Conservation (phyloP, 345 rosid species). For the Rhizophora mangle region DNA sequence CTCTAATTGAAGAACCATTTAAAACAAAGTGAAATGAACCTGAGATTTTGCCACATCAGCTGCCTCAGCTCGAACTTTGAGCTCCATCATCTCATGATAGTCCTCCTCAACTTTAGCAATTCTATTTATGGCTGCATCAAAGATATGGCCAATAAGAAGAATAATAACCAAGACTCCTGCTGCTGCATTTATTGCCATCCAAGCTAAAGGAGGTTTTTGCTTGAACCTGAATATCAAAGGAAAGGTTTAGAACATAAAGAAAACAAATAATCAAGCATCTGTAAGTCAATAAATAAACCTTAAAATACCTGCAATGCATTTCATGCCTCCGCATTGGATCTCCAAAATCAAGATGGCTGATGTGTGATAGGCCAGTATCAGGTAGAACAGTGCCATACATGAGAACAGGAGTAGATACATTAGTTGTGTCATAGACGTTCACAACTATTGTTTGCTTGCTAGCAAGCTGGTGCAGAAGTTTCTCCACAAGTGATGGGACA, state of each 20-base stretch:
- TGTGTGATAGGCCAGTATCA: slow-evolving; percentile 56
- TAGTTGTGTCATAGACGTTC: slow-evolving; percentile 86
- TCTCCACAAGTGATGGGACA: slow-evolving; percentile 91
- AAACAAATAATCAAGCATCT: slow-evolving; percentile 17
- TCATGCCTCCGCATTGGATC: slow-evolving; percentile 87
- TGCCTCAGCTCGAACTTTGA: slow-evolving; percentile 93
- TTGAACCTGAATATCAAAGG: slow-evolving; percentile 54
- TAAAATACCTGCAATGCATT: slow-evolving; percentile 84
- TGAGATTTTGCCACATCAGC: slow-evolving; percentile 98
- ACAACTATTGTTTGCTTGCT: slow-evolving; percentile 85
- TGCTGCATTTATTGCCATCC: slow-evolving; percentile 70
- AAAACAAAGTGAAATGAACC: slow-evolving; percentile 37
- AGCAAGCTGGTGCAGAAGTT: slow-evolving; percentile 92
- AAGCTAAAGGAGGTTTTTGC: slow-evolving; percentile 72
- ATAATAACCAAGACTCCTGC: slow-evolving; percentile 57
- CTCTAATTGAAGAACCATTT: neutral
- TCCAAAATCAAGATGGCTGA: slow-evolving; percentile 83
- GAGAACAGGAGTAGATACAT: slow-evolving; percentile 52
- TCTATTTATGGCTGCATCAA: slow-evolving; percentile 64
- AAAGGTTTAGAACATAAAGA: slow-evolving; percentile 8
- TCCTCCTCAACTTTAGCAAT: slow-evolving; percentile 80
- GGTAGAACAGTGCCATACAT: slow-evolving; percentile 78
- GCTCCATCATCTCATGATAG: slow-evolving; percentile 66
- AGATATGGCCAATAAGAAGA: slow-evolving; percentile 73
- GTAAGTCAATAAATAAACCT: slow-evolving; percentile 2